phyloP scores from a whole-genome alignment of 164 flowering plant species.

The Dillenia suffruticosa region DNA sequence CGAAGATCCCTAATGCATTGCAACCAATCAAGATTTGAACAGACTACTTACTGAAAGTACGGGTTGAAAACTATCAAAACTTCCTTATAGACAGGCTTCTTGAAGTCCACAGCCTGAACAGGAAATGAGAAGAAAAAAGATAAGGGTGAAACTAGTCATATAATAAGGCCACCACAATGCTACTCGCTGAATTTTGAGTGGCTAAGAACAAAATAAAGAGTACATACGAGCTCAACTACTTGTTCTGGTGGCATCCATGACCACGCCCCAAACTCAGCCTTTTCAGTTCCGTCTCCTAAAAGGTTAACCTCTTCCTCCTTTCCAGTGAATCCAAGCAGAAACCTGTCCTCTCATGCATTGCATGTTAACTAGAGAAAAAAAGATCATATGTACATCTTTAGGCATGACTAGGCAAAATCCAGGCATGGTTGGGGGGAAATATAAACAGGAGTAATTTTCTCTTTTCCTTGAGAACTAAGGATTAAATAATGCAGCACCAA shows the following conservation, averaged over 20 bases:
- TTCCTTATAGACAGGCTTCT: conserved; percentile 86
- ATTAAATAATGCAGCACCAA: no score
- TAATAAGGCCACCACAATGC: background rate
- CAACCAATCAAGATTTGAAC: conserved; percentile 1
- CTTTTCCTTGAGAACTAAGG: no score
- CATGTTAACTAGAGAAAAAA: background rate
- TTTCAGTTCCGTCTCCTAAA: conserved; percentile 87
- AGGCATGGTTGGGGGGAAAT: no score
- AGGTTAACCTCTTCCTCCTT: conserved; percentile 89
- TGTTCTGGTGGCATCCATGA: conserved; percentile 83
- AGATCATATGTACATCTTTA: background rate
- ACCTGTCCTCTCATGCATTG: conserved; percentile 47
- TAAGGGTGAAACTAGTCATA: background rate
- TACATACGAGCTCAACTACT: conserved; percentile 62
- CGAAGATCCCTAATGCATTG: no score
- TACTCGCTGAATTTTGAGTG: no score
- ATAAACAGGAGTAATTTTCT: no score
- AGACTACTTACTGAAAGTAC: conserved; percentile 35
- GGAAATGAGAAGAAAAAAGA: background rate
- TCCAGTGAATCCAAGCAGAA: conserved; percentile 80
- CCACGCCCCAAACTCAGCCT: conserved; percentile 93
- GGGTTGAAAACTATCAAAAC: conserved; percentile 61
- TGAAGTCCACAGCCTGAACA: conserved; percentile 86
- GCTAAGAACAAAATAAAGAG: background rate
- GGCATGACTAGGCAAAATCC: no score